These are phyloP conservation scores for Batkoa obscura DNA, from an alignment of 371 early-diverging fungal species.

Conservation along the genomic window DNA sequence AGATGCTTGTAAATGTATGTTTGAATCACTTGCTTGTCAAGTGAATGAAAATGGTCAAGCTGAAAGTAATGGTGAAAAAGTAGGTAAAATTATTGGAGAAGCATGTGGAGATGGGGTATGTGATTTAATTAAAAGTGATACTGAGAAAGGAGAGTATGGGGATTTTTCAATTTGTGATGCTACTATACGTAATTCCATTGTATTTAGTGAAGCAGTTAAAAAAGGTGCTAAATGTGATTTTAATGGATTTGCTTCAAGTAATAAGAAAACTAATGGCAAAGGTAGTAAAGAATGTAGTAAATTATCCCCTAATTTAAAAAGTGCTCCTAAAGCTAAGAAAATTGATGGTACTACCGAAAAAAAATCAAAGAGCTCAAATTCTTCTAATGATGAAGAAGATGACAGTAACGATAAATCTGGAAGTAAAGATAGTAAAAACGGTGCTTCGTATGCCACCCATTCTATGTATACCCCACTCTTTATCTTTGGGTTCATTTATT, in stretches of 20 bases:
- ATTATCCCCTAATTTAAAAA: background rate
- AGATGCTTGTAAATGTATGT: slow-evolving; percentile 42
- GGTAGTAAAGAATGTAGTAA: background rate
- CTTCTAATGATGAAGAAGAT: background rate
- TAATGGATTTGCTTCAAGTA: background rate
- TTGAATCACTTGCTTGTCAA: background rate
- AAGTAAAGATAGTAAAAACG: background rate
- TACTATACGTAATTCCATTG: slow-evolving; percentile 2
- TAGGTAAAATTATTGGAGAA: background rate
- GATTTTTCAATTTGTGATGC: background rate
- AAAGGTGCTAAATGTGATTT: slow-evolving; percentile 1
- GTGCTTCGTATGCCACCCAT: background rate
- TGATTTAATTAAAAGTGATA: background rate
- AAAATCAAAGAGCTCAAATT: background rate
- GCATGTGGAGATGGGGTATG: background rate
- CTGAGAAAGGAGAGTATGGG: background rate
- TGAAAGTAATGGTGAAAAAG: background rate
- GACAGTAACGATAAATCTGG: background rate
- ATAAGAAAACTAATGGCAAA: background rate
- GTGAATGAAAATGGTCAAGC: background rate
- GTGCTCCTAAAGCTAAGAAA: background rate
- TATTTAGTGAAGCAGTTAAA: background rate
- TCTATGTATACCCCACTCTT: too few relatives aligned
- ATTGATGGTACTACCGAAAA: background rate
- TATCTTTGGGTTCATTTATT: too few relatives aligned